Evolutionary conservation across 306 rosid genomes (phyloP).

Genomic region (Erythrophleum fordii): DNA sequence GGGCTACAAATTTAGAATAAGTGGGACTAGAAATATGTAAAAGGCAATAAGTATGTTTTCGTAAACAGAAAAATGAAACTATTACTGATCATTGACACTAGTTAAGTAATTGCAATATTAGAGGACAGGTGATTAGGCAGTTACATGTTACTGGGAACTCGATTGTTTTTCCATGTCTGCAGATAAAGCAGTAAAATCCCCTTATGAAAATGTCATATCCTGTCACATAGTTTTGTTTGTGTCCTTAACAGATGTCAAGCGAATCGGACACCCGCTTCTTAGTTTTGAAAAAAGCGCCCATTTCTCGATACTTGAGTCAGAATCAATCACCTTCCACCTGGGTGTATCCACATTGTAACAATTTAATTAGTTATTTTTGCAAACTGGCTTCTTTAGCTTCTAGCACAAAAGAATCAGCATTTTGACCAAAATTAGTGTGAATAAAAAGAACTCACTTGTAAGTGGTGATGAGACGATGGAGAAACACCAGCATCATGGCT

Average conservation of each 20-base stretch:
- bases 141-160: neutral
- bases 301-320: constrained; percentile 76
- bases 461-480: constrained; percentile 73
- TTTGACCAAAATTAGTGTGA: constrained; percentile 11
- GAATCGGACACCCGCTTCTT: constrained; percentile 73
- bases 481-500: constrained; percentile 88
- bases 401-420: neutral
- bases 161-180: neutral
- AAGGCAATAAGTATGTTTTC: neutral
- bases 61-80: neutral
- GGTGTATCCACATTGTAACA: neutral
- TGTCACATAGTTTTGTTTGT: constrained; percentile 19
- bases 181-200: neutral
- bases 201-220: neutral
- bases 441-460: constrained; percentile 57
- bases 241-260: constrained; percentile 42
- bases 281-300: constrained; percentile 73
- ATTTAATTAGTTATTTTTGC: neutral
- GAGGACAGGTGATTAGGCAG: constrained; percentile 1
- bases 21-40: neutral
- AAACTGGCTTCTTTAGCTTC: neutral
- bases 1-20: neutral
- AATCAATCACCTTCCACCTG: constrained; percentile 79
- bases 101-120: neutral
- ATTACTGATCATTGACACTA: too few species aligned